phyloP scores from a whole-genome alignment of 1,139 yeast genomes.

The Pichia sp. region DNA sequence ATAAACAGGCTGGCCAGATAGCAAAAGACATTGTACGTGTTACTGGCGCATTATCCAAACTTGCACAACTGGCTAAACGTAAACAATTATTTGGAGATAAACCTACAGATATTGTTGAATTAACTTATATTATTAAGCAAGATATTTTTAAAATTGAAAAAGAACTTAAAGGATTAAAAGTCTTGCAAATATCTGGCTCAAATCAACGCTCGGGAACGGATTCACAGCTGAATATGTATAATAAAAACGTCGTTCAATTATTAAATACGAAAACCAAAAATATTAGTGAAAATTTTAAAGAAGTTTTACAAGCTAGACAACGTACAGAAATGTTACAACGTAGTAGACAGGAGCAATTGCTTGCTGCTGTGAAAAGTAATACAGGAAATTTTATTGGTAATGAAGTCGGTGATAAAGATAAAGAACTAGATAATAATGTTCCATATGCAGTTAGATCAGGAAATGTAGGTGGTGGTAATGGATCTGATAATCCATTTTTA shows the following conservation, averaged over 20 bases:
- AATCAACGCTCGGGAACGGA: conserved; percentile 33
- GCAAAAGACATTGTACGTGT: conserved; percentile 88
- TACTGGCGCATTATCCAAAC: conserved; percentile 74
- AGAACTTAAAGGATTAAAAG: conserved; percentile 60
- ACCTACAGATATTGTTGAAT: conserved; percentile 88
- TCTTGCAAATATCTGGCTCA: conserved; percentile 35
- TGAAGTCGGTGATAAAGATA: conserved; percentile 6
- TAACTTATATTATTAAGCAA: conserved; percentile 89
- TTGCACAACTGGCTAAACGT: conserved; percentile 75
- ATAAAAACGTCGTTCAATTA: conserved; percentile 79
- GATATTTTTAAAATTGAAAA: conserved; percentile 85
- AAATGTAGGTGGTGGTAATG: conserved; percentile 5
- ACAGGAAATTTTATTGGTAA: too few relatives aligned
- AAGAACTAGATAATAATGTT: conserved; percentile 10
- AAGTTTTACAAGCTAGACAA: conserved; percentile 81
- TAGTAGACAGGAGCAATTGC: conserved; percentile 77
- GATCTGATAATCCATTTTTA: conserved; percentile 35
- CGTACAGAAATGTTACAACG: conserved; percentile 76
- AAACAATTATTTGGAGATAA: conserved; percentile 94
- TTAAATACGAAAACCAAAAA: conserved; percentile 86
- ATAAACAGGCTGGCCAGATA: conserved; percentile 70
- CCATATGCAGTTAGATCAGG: conserved; percentile 27
- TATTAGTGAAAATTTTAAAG: conserved; percentile 86
- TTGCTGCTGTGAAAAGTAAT: conserved; percentile 30
- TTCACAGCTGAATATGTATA: conserved; percentile 61